phyloP scores from a whole-genome alignment of 805 yeast species.

The Myxozyma sirexii region DNA sequence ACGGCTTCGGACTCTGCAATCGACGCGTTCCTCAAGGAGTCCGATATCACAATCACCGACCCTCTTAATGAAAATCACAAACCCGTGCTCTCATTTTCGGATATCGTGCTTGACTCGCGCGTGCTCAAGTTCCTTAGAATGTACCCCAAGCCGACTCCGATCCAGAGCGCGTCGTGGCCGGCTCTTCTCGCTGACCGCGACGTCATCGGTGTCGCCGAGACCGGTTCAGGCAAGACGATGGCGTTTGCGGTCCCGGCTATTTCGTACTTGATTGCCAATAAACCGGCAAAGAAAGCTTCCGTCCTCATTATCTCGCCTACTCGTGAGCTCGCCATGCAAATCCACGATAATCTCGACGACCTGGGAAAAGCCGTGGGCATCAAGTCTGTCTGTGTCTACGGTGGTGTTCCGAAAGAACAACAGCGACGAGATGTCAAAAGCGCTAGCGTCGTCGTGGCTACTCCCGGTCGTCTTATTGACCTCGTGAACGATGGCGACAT shows the following conservation, averaged over 20 bases:
- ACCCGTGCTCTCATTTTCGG: conserved; percentile 71
- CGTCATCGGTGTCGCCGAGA: conserved; percentile 96
- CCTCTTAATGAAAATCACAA: conserved; percentile 52
- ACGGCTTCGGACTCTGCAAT: conserved; percentile 55
- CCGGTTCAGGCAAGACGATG: conserved; percentile 97
- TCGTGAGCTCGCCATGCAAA: conserved; percentile 95
- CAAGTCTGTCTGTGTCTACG: conserved; percentile 83
- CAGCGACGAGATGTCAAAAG: conserved; percentile 74
- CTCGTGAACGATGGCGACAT: conserved; percentile 85
- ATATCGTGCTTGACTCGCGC: conserved; percentile 56
- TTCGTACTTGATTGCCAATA: conserved; percentile 56
- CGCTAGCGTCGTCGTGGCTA: conserved; percentile 80
- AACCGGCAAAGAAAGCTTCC: conserved; percentile 52
- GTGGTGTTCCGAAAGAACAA: conserved; percentile 96
- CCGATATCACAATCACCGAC: conserved; percentile 82
- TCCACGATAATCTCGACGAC: conserved; percentile 71
- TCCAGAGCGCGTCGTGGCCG: conserved; percentile 96
- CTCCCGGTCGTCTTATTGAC: conserved; percentile 97
- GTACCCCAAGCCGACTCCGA: conserved; percentile 92
- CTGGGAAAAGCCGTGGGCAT: conserved; percentile 65
- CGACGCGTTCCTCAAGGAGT: conserved; percentile 62
- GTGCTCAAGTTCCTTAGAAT: conserved; percentile 64
- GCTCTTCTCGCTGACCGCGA: conserved; percentile 75
- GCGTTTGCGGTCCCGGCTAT: conserved; percentile 99
- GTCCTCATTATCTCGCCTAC: conserved; percentile 94